Evolutionary conservation across 2,329 filamentous ascomycete species (phyloP).

Genomic region (Karstenula rhodostoma): DNA sequence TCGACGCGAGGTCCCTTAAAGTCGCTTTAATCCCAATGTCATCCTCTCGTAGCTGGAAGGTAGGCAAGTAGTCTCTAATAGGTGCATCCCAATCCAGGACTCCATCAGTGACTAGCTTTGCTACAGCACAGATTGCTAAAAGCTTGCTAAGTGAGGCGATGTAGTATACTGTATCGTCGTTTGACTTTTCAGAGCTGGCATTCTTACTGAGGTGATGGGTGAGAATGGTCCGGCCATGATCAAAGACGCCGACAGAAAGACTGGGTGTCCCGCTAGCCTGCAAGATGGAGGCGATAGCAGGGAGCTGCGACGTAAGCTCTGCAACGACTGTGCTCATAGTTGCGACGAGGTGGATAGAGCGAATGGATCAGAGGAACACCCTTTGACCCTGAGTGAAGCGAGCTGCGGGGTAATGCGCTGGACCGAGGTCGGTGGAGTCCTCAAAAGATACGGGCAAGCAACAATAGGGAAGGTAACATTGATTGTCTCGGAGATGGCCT

Average conservation of each 20-base stretch:
- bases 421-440: too few relatives aligned
- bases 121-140: slow-evolving; percentile 18
- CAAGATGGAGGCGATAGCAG: slow-evolving; percentile 10
- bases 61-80: slow-evolving; percentile 21
- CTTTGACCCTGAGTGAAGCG: background rate
- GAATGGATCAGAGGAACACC: background rate
- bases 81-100: slow-evolving; percentile 22
- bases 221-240: slow-evolving; percentile 18
- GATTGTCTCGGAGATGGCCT: too few relatives aligned
- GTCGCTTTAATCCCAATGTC: slow-evolving; percentile 20
- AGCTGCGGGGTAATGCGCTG: too few relatives aligned
- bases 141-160: slow-evolving; percentile 21
- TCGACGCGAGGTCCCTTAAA: slow-evolving; percentile 18
- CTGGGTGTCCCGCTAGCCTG: slow-evolving; percentile 18
- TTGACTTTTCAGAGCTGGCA: slow-evolving; percentile 2
- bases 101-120: slow-evolving; percentile 19
- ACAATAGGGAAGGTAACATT: too few relatives aligned
- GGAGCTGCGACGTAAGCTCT: background rate
- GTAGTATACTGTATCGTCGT: slow-evolving; percentile 22
- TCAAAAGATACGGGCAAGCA: too few relatives aligned
- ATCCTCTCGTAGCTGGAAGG: slow-evolving; percentile 17
- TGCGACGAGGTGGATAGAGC: background rate
- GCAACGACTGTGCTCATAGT: background rate
- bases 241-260: slow-evolving; percentile 24
- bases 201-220: slow-evolving; percentile 21